Conservation (phyloP, 257 asterid genomes). For the Ocimum tenuiflorum region DNA sequence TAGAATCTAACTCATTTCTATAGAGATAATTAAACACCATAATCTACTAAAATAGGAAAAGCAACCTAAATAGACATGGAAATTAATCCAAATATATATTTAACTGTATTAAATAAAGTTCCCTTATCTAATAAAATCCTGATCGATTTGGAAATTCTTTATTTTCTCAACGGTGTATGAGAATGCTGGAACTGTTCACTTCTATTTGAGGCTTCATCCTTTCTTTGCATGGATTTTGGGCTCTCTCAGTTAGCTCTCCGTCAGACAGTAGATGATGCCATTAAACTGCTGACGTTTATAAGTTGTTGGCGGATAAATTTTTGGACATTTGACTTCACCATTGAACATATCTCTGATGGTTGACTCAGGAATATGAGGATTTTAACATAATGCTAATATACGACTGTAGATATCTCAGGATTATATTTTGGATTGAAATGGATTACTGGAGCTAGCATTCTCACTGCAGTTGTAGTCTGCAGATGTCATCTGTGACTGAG, state of each 20-base stretch:
- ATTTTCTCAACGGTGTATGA: too few species aligned
- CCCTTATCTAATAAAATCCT: too few species aligned
- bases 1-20: too few species aligned
- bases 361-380: not conserved
- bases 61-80: too few species aligned
- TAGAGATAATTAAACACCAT: too few species aligned
- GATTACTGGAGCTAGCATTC: not conserved
- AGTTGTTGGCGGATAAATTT: not conserved
- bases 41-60: too few species aligned
- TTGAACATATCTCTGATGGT: not conserved
- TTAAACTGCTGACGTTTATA: not conserved
- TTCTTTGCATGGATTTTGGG: not conserved
- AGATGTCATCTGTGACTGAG: not conserved
- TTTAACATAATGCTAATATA: not conserved
- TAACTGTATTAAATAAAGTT: too few species aligned
- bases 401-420: not conserved
- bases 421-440: not conserved
- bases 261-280: too few species aligned
- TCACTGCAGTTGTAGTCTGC: not conserved
- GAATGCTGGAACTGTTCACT: too few species aligned
- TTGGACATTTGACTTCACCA: not conserved
- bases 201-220: too few species aligned
- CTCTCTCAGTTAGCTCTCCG: not conserved
- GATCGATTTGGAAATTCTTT: too few species aligned
- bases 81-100: too few species aligned